Evolutionary conservation across 345 rosid species (phyloP), one percentile per base, ranked within the genome.

Genomic region (Citrus cavaleriei): DNA sequence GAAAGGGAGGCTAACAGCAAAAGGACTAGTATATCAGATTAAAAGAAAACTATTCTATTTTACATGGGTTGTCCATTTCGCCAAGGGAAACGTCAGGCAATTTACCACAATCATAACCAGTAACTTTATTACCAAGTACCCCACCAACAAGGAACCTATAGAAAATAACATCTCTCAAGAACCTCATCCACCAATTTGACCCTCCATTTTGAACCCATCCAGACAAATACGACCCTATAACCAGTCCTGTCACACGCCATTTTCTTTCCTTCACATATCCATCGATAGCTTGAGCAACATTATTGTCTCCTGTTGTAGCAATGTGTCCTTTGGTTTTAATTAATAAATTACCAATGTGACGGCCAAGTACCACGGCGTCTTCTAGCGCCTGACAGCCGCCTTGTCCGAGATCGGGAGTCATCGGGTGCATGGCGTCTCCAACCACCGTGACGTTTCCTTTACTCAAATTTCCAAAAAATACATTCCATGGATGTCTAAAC

Each of bases 381-480:
- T 88, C 90, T 19, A 85, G 66, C 0, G 90, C 87, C 0, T 73
- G 25, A n/a, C 89, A 78, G 1, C 86, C 91, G 0, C 93, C 93
- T 77, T 88, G 89, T 5, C 79, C 88, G 1, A 88, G 74, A 42
- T 88, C 86, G 28, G 90, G 91, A 0, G 87, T 90, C 86, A 82
- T 88, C 4, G 89, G 88, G 34, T 90, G 93, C 84, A 87, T 86
- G 27, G 91, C 93, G 19, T 90, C 90, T 0, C 93, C 90, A 0
- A 81, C 89, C n/a, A 88, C 81, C 0, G 86, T 85, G 2, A 88
- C 30, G 54, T 85, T 88, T 5, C 77, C 82, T 49, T 76, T 81
- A 71, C 82, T 84, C 22, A 86, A 59, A 7, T 72, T 88, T 46
- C 85, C 86, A 7, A 82, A 51, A 1, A 85, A 4, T 9, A 88